These are phyloP conservation scores for Achaetomium macrosporum DNA, from an alignment of 2,329 filamentous ascomycete species.

Conservation along the genomic window DNA sequence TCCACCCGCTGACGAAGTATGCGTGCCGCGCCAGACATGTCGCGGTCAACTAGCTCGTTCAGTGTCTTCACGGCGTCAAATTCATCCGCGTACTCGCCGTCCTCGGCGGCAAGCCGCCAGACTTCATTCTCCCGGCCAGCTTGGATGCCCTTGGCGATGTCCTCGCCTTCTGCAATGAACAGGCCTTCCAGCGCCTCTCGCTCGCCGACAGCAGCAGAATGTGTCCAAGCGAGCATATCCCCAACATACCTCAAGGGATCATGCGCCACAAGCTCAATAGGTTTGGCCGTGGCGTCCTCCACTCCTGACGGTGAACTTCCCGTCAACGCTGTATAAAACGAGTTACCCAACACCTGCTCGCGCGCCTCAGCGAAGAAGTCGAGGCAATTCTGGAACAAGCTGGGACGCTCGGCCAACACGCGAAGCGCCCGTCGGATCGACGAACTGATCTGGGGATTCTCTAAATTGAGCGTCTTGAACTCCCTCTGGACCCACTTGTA, in stretches of 20 bases:
- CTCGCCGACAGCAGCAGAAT: conserved; percentile 90
- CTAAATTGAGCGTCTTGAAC: conserved; percentile 85
- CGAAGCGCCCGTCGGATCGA: conserved; percentile 78
- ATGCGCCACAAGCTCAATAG: conserved; percentile 89
- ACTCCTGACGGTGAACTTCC: conserved; percentile 56
- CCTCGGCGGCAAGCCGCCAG: conserved; percentile 64
- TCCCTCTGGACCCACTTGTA: conserved; percentile 94
- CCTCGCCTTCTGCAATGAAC: conserved; percentile 85
- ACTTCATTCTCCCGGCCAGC: conserved; percentile 76
- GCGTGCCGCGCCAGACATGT: conserved; percentile 72
- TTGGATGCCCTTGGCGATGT: conserved; percentile 76
- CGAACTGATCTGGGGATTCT: conserved; percentile 86
- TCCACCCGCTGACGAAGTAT: conserved; percentile 86
- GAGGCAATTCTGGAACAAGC: conserved; percentile 86
- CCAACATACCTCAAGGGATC: conserved; percentile 88
- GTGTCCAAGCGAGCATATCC: conserved; percentile 96
- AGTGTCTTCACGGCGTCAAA: conserved; percentile 81
- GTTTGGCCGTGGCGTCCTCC: conserved; percentile 63
- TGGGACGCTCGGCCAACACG: conserved; percentile 82
- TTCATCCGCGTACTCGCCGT: conserved; percentile 45
- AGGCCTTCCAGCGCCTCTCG: conserved; percentile 85
- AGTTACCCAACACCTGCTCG: conserved; percentile 78
- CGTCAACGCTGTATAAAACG: conserved; percentile 83
- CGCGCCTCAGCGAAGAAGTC: conserved; percentile 89
- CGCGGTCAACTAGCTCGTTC: conserved; percentile 79